phyloP scores from a whole-genome alignment of 2,329 filamentous ascomycete species.

The Fusarium papillatum region DNA sequence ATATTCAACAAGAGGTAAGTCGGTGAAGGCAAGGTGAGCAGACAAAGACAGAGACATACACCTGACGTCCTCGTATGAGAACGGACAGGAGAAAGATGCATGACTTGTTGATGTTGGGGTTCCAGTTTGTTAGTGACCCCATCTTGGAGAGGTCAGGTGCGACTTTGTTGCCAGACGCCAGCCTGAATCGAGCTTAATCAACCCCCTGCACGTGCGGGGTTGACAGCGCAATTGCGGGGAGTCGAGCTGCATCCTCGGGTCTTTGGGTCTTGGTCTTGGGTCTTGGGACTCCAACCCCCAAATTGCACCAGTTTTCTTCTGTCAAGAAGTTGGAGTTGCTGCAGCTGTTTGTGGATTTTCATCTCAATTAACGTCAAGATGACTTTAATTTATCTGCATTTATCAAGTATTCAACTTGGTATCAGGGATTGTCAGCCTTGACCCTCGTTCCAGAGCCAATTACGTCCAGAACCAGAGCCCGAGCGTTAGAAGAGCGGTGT shows the following conservation, averaged over 20 bases:
- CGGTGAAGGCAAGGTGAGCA: conserved; percentile 7
- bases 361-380: neutral
- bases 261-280: neutral
- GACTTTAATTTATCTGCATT: neutral
- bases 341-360: neutral
- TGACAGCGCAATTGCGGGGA: conserved; percentile 33
- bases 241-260: neutral
- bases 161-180: conserved; percentile 7
- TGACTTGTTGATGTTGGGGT: conserved; percentile 2
- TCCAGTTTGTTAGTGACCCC: conserved; percentile 10
- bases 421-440: neutral
- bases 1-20: neutral
- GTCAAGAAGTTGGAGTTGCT: neutral
- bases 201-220: conserved; percentile 39
- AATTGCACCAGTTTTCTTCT: neutral
- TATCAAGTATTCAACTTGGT: neutral
- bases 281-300: conserved; percentile 1
- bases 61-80: conserved; percentile 2
- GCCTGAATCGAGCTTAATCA: conserved; percentile 18
- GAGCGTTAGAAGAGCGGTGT: neutral
- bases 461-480: neutral
- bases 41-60: neutral
- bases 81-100: neutral
- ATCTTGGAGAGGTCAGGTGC: conserved; percentile 25
- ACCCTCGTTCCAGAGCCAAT: neutral